A percentile compares a stretch with the other conserved stretches of the same genome.
phyloP scores from a whole-genome alignment of 2,329 filamentous ascomycete species.

The Trichoderma semiorbis region DNA sequence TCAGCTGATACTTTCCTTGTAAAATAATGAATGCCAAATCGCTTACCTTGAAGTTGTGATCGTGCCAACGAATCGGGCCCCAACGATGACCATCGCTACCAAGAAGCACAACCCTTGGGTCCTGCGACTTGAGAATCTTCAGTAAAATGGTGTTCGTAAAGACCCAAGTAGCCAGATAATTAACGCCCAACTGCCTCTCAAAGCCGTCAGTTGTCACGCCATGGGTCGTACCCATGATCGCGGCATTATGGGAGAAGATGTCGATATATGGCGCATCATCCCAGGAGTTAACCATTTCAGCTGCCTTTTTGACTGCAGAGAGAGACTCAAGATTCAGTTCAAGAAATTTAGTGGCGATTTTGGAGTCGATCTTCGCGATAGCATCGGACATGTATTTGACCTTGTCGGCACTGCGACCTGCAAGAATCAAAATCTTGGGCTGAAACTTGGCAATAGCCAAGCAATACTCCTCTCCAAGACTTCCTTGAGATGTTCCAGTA shows the following conservation, averaged over 20 bases:
- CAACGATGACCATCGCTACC: background rate
- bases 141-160: background rate
- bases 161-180: background rate
- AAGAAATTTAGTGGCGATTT: constrained; percentile 30
- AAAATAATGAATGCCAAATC: background rate
- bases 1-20: background rate
- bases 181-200: background rate
- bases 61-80: background rate
- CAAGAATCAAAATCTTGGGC: constrained; percentile 43
- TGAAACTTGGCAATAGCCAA: constrained; percentile 37
- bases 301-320: constrained; percentile 35
- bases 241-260: constrained; percentile 44
- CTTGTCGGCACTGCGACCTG: constrained; percentile 42
- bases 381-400: constrained; percentile 35
- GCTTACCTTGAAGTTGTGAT: background rate
- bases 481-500: constrained; percentile 39
- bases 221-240: constrained; percentile 36
- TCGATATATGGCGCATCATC: constrained; percentile 28
- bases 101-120: background rate
- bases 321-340: constrained; percentile 36
- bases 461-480: constrained; percentile 37
- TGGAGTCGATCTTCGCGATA: constrained; percentile 35
- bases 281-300: constrained; percentile 30
- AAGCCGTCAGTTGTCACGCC: background rate
- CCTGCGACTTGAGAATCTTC: background rate